Conservation (phyloP, 176 grass and related monocot genomes). For the Leersia perrieri region DNA sequence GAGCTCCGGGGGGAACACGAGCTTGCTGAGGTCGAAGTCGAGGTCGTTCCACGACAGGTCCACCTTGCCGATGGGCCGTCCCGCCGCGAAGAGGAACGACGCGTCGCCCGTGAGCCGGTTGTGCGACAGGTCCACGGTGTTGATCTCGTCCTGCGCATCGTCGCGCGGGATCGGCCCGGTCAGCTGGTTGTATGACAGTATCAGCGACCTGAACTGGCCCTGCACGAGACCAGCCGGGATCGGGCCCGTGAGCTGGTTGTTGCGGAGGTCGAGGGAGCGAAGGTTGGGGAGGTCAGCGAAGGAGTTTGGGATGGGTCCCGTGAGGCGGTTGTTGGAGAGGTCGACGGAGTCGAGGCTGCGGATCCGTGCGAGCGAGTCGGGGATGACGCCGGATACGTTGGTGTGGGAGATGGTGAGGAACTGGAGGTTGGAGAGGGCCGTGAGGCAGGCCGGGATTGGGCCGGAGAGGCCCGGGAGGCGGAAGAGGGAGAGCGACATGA, state of each 20-base stretch:
- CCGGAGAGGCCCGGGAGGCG: conserved; percentile 50
- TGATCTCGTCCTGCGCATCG: conserved; percentile 54
- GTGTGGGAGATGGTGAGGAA: conserved; percentile 62
- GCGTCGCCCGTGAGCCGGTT: conserved; percentile 64
- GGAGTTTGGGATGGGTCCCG: conserved; percentile 41
- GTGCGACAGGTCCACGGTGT: conserved; percentile 64
- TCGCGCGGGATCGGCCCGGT: conserved; percentile 54
- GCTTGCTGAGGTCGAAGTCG: conserved; percentile 59
- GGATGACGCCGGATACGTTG: conserved; percentile 58
- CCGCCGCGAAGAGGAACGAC: conserved; percentile 49
- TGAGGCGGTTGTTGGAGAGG: conserved; percentile 57
- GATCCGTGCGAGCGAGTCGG: conserved; percentile 37
- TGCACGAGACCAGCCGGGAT: conserved; percentile 59
- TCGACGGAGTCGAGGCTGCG: conserved; percentile 44
- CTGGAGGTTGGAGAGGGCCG: conserved; percentile 54
- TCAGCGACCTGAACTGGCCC: conserved; percentile 41
- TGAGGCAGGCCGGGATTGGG: conserved; percentile 55
- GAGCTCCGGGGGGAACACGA: conserved; percentile 55
- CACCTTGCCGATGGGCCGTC: conserved; percentile 48
- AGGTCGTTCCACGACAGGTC: conserved; percentile 82
- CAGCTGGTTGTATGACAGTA: conserved; percentile 62
- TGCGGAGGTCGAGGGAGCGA: conserved; percentile 43
- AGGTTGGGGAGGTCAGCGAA: conserved; percentile 56
- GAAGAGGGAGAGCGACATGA: conserved; percentile 55
- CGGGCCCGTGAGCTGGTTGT: conserved; percentile 44